These are phyloP conservation scores for Neopestalotiopsis sp. DNA, from an alignment of 2,329 filamentous ascomycete genomes.

Conservation along the genomic window DNA sequence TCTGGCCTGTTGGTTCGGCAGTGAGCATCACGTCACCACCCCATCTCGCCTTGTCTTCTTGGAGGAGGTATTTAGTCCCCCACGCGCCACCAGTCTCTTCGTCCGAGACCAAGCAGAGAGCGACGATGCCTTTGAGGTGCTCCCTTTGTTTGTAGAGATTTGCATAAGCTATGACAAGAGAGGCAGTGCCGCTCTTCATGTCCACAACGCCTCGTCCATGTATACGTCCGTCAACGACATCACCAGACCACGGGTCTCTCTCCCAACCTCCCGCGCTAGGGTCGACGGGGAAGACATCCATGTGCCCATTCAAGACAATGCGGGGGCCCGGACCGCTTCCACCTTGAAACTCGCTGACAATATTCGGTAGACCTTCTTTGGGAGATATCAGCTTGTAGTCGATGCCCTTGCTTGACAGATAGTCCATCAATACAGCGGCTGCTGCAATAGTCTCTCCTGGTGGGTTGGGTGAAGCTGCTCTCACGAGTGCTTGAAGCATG, in stretches of 20 bases:
- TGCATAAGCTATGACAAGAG: not conserved
- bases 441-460: constrained; percentile 3
- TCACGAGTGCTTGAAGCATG: constrained; percentile 3
- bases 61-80: constrained; percentile 4
- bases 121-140: not conserved
- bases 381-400: not conserved
- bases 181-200: constrained; percentile 12
- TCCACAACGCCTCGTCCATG: constrained; percentile 10
- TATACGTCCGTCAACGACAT: not conserved
- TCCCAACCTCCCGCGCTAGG: not conserved
- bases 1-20: constrained; percentile 5
- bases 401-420: not conserved
- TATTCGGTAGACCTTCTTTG: not conserved
- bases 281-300: constrained; percentile 6
- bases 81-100: constrained; percentile 12
- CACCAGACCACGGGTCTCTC: constrained; percentile 9
- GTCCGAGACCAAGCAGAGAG: constrained; percentile 2
- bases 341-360: constrained; percentile 7
- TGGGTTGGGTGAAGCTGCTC: constrained; percentile 10
- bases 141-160: not conserved
- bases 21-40: constrained; percentile 13
- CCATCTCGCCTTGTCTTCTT: not conserved
- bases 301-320: constrained; percentile 4
- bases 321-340: constrained; percentile 2
- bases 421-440: not conserved